Evolutionary conservation across 1,284 basidiomycete species (phyloP), one percentile per base, ranked within the genome.

Genomic region (Exobasidium cylindrosporum): DNA sequence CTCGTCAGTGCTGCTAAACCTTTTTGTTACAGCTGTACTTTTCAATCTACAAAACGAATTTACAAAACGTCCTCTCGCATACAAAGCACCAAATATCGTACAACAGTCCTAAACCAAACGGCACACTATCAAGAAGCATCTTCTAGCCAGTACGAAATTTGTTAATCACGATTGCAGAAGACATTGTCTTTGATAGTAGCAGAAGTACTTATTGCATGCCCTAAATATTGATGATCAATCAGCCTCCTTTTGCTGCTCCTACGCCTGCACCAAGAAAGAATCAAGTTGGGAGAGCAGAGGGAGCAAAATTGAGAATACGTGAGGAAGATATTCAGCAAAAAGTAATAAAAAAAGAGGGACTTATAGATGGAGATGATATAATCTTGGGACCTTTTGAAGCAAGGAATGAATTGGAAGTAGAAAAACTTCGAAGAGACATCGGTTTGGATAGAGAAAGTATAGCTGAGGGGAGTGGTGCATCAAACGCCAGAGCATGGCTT

Each of bases 301-400:
- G 35, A 10, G 35, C 17, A 7, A 40, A 40, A 17, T 10, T 40
- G 7, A 40, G 35, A 40, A 7, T 40, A 40, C 35, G 35, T 10
- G 35, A 17, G 21, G 47, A 50, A 50, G 47, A 50, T 21, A 31
- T 26, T 21, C 7, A 50, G 47, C 10, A 31, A 24, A 50, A 23
- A 31, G 7, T 24, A 21, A 21, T 10, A 21, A 7, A 50, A 21
- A 17, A 17, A 40, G 35, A 17, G 17, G 35, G 35, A 40, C 35
- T 40, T 7, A 17, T 40, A 40, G 17, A 7, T 10, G 47, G 47
- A 24, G 47, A 50, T 24, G 47, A 50, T 21, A 10, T 50, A 7
- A 21, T 50, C 10, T 21, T 50, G 47, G 47, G 47, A 26, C 47
- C 47, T 31, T 50, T 50, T 50, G 23, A 50, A 14, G 47, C 47